phyloP scores from a whole-genome alignment of 2,329 filamentous ascomycete genomes.

The Stachybotrys echinatus region DNA sequence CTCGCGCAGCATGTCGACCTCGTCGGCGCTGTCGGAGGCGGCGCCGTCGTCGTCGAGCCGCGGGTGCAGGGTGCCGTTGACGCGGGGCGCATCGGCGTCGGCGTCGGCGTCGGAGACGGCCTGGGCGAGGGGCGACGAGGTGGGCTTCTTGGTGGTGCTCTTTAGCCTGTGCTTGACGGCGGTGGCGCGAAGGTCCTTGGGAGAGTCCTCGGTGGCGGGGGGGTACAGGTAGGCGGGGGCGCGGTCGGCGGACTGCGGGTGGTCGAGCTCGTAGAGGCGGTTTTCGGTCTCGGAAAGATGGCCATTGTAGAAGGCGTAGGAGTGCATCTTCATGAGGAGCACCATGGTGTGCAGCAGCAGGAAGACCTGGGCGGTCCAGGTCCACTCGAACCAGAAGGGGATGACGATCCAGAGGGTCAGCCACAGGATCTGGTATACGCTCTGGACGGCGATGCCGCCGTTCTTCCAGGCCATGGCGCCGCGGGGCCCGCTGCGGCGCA shows the following conservation, averaged over 20 bases:
- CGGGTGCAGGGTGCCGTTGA: slow-evolving; percentile 22
- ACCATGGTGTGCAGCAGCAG: slow-evolving; percentile 86
- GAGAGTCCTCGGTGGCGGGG: slow-evolving; percentile 45
- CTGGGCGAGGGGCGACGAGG: background rate
- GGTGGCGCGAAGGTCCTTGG: slow-evolving; percentile 28
- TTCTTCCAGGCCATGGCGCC: slow-evolving; percentile 64
- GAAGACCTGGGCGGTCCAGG: slow-evolving; percentile 96
- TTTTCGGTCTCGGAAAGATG: slow-evolving; percentile 85
- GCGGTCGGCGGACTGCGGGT: slow-evolving; percentile 59
- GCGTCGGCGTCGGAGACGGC: background rate
- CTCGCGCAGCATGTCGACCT: slow-evolving; percentile 68
- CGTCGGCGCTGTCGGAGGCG: slow-evolving; percentile 28
- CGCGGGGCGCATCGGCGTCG: slow-evolving; percentile 37
- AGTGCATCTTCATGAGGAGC: slow-evolving; percentile 98
- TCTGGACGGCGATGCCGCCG: slow-evolving; percentile 78
- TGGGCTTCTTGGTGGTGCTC: slow-evolving; percentile 12
- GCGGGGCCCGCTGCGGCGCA: slow-evolving; percentile 46
- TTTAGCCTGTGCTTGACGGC: slow-evolving; percentile 7
- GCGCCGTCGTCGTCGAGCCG: slow-evolving; percentile 9
- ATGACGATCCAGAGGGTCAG: slow-evolving; percentile 75
- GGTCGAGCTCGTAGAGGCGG: slow-evolving; percentile 73
- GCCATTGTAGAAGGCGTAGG: slow-evolving; percentile 96
- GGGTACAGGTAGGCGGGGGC: slow-evolving; percentile 74
- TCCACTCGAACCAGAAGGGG: slow-evolving; percentile 84
- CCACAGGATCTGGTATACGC: slow-evolving; percentile 75